phyloP scores from a whole-genome alignment of 1,284 basidiomycete species.

The Fomitopsis schrenkii region DNA sequence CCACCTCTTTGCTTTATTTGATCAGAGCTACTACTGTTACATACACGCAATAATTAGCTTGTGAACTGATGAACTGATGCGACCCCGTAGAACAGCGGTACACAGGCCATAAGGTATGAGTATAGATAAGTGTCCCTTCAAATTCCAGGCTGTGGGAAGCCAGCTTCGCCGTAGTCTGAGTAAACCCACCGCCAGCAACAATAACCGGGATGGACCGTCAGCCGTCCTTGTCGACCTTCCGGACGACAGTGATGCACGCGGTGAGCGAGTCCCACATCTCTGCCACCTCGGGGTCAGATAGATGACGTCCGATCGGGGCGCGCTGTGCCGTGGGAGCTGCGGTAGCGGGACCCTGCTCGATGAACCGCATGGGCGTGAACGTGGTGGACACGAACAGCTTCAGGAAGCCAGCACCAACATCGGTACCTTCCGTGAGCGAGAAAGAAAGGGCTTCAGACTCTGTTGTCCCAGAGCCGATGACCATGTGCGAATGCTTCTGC shows the following conservation, averaged over 20 bases:
- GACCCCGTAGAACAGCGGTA: background rate
- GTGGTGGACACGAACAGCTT: constrained; percentile 43
- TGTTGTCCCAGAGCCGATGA: constrained; percentile 29
- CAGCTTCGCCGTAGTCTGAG: background rate
- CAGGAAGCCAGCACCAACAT: constrained; percentile 37
- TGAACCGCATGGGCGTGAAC: constrained; percentile 36
- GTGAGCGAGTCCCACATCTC: constrained; percentile 29
- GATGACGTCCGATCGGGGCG: background rate
- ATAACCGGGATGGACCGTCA: background rate
- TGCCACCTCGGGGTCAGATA: background rate
- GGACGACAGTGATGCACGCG: constrained; percentile 26
- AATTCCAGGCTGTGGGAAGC: background rate
- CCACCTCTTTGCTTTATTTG: too few relatives aligned
- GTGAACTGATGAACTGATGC: background rate
- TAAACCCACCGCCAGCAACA: background rate
- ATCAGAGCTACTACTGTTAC: too few relatives aligned
- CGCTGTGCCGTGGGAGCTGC: background rate
- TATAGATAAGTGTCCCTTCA: background rate
- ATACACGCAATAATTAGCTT: background rate
- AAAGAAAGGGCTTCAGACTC: constrained; percentile 32
- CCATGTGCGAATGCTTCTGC: constrained; percentile 28
- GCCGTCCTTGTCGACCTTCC: constrained; percentile 4
- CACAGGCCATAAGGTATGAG: background rate
- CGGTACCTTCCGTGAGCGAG: constrained; percentile 22
- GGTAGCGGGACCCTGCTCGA: constrained; percentile 32